These are phyloP conservation scores for Fusarium duplospermum DNA, from an alignment of 2,329 filamentous ascomycete species.

Conservation along the genomic window DNA sequence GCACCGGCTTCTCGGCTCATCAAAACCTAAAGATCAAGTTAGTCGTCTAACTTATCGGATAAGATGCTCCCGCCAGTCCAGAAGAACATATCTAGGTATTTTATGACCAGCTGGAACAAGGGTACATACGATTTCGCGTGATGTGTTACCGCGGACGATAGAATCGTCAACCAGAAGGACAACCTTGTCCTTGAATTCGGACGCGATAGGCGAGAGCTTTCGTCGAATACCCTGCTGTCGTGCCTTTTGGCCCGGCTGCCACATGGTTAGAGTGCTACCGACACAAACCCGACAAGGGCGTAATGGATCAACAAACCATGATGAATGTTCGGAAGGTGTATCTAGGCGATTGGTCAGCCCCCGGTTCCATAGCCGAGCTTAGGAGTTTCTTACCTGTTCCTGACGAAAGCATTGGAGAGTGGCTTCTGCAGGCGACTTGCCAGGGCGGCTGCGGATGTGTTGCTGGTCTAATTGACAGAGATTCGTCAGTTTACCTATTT, in stretches of 20 bases:
- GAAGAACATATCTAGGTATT: neutral
- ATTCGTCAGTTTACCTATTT: neutral
- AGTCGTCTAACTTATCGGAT: neutral
- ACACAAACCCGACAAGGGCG: neutral
- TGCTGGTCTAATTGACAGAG: conserved; percentile 70
- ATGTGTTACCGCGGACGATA: conserved; percentile 79
- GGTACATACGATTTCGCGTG: conserved; percentile 75
- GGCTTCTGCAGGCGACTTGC: conserved; percentile 78
- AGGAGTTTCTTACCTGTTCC: conserved; percentile 76
- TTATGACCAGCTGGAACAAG: neutral
- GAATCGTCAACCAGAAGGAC: conserved; percentile 90
- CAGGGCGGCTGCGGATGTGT: conserved; percentile 81
- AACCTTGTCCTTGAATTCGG: conserved; percentile 83
- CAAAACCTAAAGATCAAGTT: conserved; percentile 39
- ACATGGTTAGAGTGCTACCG: neutral
- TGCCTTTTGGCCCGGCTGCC: conserved; percentile 66
- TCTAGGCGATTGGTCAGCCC: neutral
- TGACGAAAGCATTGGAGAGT: conserved; percentile 84
- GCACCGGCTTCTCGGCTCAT: conserved; percentile 92
- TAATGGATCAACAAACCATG: neutral
- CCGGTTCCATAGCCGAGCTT: neutral
- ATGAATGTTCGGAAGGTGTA: conserved; percentile 83
- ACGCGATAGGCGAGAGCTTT: conserved; percentile 87
- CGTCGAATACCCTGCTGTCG: conserved; percentile 87
- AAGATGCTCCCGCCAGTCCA: neutral